Evolutionary conservation across 495 filamentous ascomycete species (phyloP), one percentile per base, ranked within the genome.

Genomic region (Neurospora africana): DNA sequence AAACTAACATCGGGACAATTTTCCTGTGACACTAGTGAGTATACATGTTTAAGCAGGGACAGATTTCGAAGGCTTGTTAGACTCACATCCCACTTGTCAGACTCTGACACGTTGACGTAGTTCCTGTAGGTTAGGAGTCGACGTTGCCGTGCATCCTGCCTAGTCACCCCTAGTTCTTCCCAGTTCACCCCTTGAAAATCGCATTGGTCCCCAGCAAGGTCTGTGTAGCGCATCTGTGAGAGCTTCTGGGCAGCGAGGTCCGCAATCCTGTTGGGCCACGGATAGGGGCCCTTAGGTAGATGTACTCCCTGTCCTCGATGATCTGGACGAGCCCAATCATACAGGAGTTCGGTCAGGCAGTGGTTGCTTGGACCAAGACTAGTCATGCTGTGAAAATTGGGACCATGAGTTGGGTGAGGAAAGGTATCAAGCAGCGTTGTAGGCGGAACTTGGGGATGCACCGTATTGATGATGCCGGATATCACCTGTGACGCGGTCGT

Each of bases 171-270:
- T 6, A 94, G 75, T 1, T 83, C 82, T 10, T 86, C 83, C 89
- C 93, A 97, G 68, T 91, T 84, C 44, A 97, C 91, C 69, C 93
- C 91, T 77, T 97, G 93, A 36, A 93, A 79, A 77, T 97, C 93
- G 75, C 83, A 91, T 23, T 78, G 77, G 44, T 91, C 89, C 1
- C 86, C 87, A 27, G 84, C 79, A 19, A 89, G 81, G 72, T 90
- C 87, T 5, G 77, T 71, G 68, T 83, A 83, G 9, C 76, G 69
- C 30, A 85, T 74, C 33, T 75, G 77, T 10, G 68, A 71, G 11
- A 73, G 53, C 53, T 69, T 70, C 2, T 40, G 43, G 11, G 65
- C 8, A 19, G 72, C 69, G 35, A 78, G 73, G 68, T 74, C 72
- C 67, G 74, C 71, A 38, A 79, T 70, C 36, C 70, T 77, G 68